Base-by-base conservation (phyloP, 1,284 basidiomycete genomes). In the Leccinum angustisporum region DNA sequence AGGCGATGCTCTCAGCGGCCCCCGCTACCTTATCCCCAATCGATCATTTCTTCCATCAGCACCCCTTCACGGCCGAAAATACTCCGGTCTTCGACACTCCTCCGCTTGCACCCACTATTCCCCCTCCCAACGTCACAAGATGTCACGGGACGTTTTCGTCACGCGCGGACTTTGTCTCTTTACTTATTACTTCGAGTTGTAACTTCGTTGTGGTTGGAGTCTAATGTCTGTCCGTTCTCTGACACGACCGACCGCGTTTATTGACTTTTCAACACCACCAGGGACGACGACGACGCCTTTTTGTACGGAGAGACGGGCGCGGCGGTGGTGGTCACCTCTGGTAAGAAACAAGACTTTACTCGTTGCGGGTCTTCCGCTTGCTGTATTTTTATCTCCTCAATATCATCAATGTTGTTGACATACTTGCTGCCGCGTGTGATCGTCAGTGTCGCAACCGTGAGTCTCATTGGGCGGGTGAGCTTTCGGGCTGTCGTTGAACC, bases 241-340 rank as follows among this genome's bases (percentile, higher is more conserved):
- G 43, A 21, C 18, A 21, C 18, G 18, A 21, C 18, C 65, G 59
- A 59, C 53, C 57, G 58, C 65, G 36, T 64, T 66, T 62, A 72
- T 75, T 74, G 57, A 74, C 75, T 36, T 54, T 59, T 54, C 36
- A 57, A 61, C 64, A 61, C 64, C 56, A 59, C 58, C 60, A 80
- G 77, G 73, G 87, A 88, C 71, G 89, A 90, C 75, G 87, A 91
- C 75, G 89, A 91, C 72, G 89, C 87, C 52, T 91, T 87, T 73
- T 78, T 91, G 63, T 91, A 91, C 67, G 88, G 89, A 67, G 81
- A 81, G 64, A 79, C 84, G 53, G 70, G 78, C 60, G 67, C 76
- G 63, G 65, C 73, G 68, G 76, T 79, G 62, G 70, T 73, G 48
- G 63, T 67, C 64, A 73, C 76, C 64, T 75, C 78, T 75, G 81